Evolutionary conservation across 768 basidiomycete genomes (phyloP), one percentile per base, ranked within the genome.

Genomic region (Baorangia bicolor): DNA sequence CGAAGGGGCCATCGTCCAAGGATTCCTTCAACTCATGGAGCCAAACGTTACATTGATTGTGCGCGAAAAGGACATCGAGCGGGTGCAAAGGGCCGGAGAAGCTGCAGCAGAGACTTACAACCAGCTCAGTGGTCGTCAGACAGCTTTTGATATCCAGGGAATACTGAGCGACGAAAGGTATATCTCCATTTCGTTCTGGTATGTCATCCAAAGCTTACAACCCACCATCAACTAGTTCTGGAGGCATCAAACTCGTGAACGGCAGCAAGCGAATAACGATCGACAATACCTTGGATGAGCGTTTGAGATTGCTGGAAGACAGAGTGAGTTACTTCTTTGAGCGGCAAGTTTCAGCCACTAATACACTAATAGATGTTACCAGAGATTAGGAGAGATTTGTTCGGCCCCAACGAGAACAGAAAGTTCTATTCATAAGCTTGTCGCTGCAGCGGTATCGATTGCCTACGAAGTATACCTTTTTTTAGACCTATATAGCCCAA

Each of bases 221-320:
- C 14, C 8, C 21, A 33, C 7, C 13, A 18, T 34, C 37, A 6
- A 60, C 8, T 57, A 92, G 92, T 59, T 84, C 94, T 53, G 97
- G 97, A 14, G 96, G 96, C 14, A 76, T 97, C 44, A 86, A 86
- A 64, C 81, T 98, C 18, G 67, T 81, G 14, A 90, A 82, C 49
- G 88, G 87, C 21, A 80, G 80, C 11, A 79, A 81, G 33, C 84
- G 92, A 49, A 98, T 98, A 70, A 88, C 85, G 21, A 80, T 99
- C 23, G 91, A 98, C 73, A 98, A 99, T 69, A 94, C 95, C 2
- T 77, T 99, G 48, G 95, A 96, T 63, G 94, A 98, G 72, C 82
- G 96, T 44, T 73, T 99, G 66, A 81, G 86, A 60, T 72, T 98
- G 61, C 75, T 99, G 38, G 94, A 98, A 74, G 92, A 97, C 68